Conservation (phyloP, 2,329 filamentous ascomycete species). For the Fusarium sp. region DNA sequence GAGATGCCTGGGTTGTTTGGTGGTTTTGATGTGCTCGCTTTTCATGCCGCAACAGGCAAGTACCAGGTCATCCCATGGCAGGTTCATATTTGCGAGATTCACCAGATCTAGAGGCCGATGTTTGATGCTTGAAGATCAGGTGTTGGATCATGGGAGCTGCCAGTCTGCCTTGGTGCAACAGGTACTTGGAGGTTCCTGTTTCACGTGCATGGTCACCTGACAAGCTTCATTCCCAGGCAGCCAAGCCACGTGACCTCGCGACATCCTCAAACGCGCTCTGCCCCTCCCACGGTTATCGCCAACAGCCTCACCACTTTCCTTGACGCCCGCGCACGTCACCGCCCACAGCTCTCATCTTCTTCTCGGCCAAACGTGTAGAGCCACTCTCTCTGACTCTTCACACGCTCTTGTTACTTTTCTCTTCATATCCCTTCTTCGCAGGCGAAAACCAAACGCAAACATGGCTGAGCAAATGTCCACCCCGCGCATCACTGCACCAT, state of each 20-base stretch:
- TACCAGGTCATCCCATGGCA: not conserved
- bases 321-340: not conserved
- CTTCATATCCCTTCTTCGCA: not conserved
- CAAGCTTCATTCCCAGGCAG: not conserved
- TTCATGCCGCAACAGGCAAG: not conserved
- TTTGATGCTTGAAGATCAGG: not conserved
- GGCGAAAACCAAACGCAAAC: conserved; percentile 37
- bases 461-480: conserved; percentile 74
- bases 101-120: not conserved
- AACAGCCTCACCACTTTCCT: conserved; percentile 16
- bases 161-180: not conserved
- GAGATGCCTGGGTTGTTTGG: not conserved
- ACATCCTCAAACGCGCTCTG: conserved; percentile 27
- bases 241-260: conserved; percentile 37
- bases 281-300: conserved; percentile 23
- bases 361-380: not conserved
- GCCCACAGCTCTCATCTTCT: not conserved
- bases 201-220: conserved; percentile 11
- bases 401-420: not conserved
- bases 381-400: not conserved
- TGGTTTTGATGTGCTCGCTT: not conserved
- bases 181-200: not conserved
- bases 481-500: conserved; percentile 81
- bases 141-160: not conserved
- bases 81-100: not conserved